Evolutionary conservation across 2,329 filamentous ascomycete genomes (phyloP).

Genomic region (Hypocrella siamensis): DNA sequence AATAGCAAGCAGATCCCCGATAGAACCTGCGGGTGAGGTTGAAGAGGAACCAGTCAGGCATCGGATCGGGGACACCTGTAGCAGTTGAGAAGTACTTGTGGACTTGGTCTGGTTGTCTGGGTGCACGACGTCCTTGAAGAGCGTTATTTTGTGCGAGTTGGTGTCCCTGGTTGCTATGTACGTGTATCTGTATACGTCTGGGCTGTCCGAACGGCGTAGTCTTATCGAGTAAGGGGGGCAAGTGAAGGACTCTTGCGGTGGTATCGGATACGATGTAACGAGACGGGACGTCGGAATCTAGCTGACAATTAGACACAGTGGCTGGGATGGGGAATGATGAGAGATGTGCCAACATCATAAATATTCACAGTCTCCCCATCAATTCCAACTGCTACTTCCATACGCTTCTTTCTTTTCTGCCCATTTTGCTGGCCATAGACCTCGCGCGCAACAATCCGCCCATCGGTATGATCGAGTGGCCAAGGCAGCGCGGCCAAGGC

Average conservation of each 20-base stretch:
- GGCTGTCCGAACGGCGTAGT: conserved; percentile 29
- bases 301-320: conserved; percentile 18
- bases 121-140: conserved; percentile 42
- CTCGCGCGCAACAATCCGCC: conserved; percentile 40
- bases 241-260: conserved; percentile 47
- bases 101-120: conserved; percentile 35
- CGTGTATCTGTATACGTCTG: conserved; percentile 40
- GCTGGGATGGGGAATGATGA: too few relatives aligned
- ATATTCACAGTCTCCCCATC: conserved; percentile 51
- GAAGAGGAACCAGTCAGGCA: conserved; percentile 18
- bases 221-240: conserved; percentile 45
- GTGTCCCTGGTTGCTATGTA: conserved; percentile 40
- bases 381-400: conserved; percentile 46
- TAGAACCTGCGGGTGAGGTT: conserved; percentile 9
- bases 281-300: conserved; percentile 45
- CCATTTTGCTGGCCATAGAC: conserved; percentile 43
- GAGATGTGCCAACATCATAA: conserved; percentile 37
- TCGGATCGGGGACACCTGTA: conserved; percentile 21
- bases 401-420: conserved; percentile 44
- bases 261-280: conserved; percentile 51
- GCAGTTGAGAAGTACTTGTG: conserved; percentile 26
- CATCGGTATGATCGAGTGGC: conserved; percentile 36
- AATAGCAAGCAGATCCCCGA: conserved; percentile 34
- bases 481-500: conserved; percentile 43
- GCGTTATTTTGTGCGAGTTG: conserved; percentile 32